Conservation (phyloP, 225 moss, liverwort and hornwort genomes). For the Bryum argenteum region DNA sequence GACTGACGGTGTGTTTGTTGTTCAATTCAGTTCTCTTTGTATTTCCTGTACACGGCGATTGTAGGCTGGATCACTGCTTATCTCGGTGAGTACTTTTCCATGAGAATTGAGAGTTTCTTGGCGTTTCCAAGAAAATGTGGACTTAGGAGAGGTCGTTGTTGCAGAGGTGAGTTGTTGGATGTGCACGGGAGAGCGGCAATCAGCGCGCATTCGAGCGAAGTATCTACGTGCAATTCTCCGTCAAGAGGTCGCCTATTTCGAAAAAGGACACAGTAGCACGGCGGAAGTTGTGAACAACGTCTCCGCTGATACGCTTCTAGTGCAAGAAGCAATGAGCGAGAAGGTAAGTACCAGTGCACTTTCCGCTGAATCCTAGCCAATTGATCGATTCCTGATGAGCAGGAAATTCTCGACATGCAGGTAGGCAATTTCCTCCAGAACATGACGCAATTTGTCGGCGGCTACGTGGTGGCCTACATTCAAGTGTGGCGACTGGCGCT, state of each 20-base stretch:
- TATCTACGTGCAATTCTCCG: constrained; percentile 73
- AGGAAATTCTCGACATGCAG: constrained; percentile 28
- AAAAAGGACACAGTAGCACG: constrained; percentile 57
- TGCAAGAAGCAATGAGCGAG: constrained; percentile 88
- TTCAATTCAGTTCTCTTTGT: constrained; percentile 49
- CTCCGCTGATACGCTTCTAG: constrained; percentile 58
- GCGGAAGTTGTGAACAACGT: constrained; percentile 75
- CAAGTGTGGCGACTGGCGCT: constrained; percentile 66
- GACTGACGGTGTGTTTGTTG: background rate
- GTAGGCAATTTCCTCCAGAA: constrained; percentile 63
- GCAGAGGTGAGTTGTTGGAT: constrained; percentile 82
- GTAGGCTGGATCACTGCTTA: constrained; percentile 49
- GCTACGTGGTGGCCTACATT: constrained; percentile 47
- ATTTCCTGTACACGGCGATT: constrained; percentile 49
- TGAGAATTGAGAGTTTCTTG: no score
- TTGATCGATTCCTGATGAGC: no score
- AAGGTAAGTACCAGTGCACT: constrained; percentile 37
- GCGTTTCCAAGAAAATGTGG: no score
- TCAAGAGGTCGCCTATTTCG: constrained; percentile 81
- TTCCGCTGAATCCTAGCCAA: background rate
- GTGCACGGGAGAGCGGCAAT: constrained; percentile 78
- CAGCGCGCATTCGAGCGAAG: constrained; percentile 63
- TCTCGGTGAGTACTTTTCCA: constrained; percentile 36
- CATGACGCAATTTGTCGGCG: constrained; percentile 50
- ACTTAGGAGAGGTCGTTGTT: no score